phyloP scores from a whole-genome alignment of 805 yeast species.

The Metschnikowia proteae region DNA sequence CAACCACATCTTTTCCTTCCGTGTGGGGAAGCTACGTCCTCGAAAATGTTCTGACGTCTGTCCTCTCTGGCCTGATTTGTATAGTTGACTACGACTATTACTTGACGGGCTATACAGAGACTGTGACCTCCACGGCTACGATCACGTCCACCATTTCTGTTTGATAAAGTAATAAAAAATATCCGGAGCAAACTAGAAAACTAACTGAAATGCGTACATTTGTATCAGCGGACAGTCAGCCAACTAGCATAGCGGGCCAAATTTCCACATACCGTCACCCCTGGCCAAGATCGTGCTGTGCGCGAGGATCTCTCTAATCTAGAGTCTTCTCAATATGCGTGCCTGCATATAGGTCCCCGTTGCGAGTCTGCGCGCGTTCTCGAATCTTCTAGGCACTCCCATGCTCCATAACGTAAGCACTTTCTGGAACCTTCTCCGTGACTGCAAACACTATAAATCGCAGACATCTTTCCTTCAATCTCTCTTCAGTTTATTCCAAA shows the following conservation, averaged over 20 bases:
- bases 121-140: conserved; percentile 39
- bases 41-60: conserved; percentile 30
- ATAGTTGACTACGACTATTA: conserved; percentile 37
- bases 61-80: conserved; percentile 29
- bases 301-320: not conserved
- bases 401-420: not conserved
- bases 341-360: not conserved
- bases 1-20: conserved; percentile 17
- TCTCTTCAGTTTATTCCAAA: not conserved
- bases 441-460: conserved; percentile 1
- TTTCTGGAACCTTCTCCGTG: conserved; percentile 11
- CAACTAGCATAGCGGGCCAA: no score
- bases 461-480: not conserved
- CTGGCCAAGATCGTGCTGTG: no score
- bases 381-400: conserved; percentile 5
- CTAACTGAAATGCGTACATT: no score
- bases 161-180: not conserved
- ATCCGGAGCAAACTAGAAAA: not conserved
- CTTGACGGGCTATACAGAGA: conserved; percentile 25
- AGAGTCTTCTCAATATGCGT: not conserved
- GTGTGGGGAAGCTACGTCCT: conserved; percentile 32
- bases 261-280: no score
- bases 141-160: conserved; percentile 32
- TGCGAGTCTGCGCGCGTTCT: not conserved
- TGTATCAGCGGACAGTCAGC: no score